These are phyloP conservation scores for Vitis hybrid DNA, from an alignment of 177 flowering plant species.

Conservation along the genomic window DNA sequence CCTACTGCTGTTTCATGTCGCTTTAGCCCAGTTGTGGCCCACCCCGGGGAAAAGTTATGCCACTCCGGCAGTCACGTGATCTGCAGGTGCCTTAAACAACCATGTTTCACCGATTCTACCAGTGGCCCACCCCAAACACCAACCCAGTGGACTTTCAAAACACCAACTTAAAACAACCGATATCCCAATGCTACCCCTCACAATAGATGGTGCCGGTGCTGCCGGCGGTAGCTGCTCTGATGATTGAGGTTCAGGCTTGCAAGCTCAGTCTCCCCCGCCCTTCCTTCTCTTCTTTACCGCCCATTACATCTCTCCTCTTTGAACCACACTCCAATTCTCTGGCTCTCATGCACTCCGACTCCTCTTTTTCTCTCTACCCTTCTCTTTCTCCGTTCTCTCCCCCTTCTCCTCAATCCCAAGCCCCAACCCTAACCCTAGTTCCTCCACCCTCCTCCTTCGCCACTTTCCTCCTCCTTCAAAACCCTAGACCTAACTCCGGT, in stretches of 20 bases:
- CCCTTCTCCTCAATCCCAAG: slow-evolving; percentile 9
- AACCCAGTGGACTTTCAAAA: too few relatives aligned
- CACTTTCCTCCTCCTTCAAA: slow-evolving; percentile 49
- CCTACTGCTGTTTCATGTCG: too few relatives aligned
- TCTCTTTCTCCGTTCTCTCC: slow-evolving; percentile 35
- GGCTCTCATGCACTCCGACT: slow-evolving; percentile 64
- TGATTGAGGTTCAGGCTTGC: slow-evolving; percentile 50
- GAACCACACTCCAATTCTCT: slow-evolving; percentile 65
- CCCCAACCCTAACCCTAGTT: slow-evolving; percentile 33
- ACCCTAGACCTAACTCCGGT: slow-evolving; percentile 22
- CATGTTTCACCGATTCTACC: too few relatives aligned
- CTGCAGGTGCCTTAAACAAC: too few relatives aligned
- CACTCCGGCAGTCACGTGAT: too few relatives aligned
- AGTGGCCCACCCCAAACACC: too few relatives aligned
- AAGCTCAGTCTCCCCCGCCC: slow-evolving; percentile 51
- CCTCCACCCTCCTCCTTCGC: slow-evolving; percentile 55
- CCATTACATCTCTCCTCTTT: slow-evolving; percentile 47
- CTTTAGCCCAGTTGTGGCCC: too few relatives aligned
- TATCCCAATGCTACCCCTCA: not conserved
- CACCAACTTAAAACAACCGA: too few relatives aligned
- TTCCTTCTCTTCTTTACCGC: slow-evolving; percentile 28
- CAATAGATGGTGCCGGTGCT: slow-evolving; percentile 5
- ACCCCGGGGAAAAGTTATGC: too few relatives aligned
- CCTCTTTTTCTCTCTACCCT: slow-evolving; percentile 58
- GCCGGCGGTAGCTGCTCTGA: slow-evolving; percentile 6